A percentile compares a stretch with the other conserved stretches of the same genome.
Evolutionary conservation across 305 asterid species (phyloP).

Genomic region (Fraxinus xanthoxyloides): DNA sequence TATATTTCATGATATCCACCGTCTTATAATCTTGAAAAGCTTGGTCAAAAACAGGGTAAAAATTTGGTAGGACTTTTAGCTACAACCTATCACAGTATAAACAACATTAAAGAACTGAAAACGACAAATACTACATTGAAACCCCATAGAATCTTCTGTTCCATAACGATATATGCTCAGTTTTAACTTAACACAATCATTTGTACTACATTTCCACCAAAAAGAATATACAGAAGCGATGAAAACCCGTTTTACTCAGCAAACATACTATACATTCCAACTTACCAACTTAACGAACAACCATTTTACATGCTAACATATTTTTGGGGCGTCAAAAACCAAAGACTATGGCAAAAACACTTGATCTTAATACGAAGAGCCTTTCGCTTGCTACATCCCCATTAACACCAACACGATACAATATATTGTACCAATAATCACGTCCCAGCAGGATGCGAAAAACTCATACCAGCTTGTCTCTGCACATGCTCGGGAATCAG

Average conservation of each 20-base stretch:
- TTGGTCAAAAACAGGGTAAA: too few relatives aligned
- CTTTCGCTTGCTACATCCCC: too few relatives aligned
- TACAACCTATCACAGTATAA: conserved; percentile 15
- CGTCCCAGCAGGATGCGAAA: conserved; percentile 24
- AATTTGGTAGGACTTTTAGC: neutral
- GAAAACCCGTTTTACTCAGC: conserved; percentile 20
- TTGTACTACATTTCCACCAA: conserved; percentile 15
- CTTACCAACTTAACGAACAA: conserved; percentile 18
- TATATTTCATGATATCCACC: too few relatives aligned
- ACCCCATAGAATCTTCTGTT: conserved; percentile 18
- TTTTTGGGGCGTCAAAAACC: conserved; percentile 18
- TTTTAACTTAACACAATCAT: neutral
- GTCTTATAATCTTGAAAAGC: too few relatives aligned
- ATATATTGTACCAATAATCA: conserved; percentile 7
- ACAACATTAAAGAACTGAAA: neutral
- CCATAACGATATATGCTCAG: neutral
- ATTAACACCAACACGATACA: neutral
- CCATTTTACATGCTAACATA: conserved; percentile 25
- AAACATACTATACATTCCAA: conserved; percentile 16
- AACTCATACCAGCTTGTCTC: conserved; percentile 28
- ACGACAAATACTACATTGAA: conserved; percentile 9
- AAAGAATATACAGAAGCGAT: conserved; percentile 32
- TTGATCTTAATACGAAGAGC: neutral
- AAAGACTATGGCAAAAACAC: conserved; percentile 20
- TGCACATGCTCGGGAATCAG: conserved; percentile 46